Evolutionary conservation across 2,329 filamentous ascomycete genomes (phyloP).

Genomic region (Alternaria sp.): DNA sequence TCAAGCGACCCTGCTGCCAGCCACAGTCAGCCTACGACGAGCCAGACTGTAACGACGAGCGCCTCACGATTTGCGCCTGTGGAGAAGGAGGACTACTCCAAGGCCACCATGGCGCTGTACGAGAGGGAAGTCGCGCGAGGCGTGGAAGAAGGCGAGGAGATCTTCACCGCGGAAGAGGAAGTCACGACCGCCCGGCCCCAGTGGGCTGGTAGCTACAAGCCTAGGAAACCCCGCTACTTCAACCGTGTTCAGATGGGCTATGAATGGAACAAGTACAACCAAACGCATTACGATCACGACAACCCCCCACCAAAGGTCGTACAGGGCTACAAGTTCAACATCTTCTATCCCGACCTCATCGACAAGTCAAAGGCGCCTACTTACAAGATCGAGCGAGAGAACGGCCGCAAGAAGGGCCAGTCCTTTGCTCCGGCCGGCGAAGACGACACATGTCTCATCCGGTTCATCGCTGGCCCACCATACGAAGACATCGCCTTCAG

Average conservation of each 20-base stretch:
- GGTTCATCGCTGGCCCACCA: conserved; percentile 92
- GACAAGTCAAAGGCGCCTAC: conserved; percentile 94
- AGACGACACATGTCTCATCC: conserved; percentile 95
- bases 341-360: conserved; percentile 97
- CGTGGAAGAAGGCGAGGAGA: conserved; percentile 91
- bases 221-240: conserved; percentile 94
- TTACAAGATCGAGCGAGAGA: conserved; percentile 93
- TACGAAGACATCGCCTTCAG: conserved; percentile 98
- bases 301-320: conserved; percentile 98
- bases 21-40: conserved; percentile 46
- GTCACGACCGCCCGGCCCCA: conserved; percentile 72
- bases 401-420: conserved; percentile 86
- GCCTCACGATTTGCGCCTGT: conserved; percentile 74
- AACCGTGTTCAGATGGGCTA: conserved; percentile 99
- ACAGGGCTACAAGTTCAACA: conserved; percentile 99
- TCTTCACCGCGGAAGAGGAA: conserved; percentile 89
- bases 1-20: conserved; percentile 37
- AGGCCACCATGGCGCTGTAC: conserved; percentile 86
- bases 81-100: conserved; percentile 80
- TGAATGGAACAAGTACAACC: conserved; percentile 99
- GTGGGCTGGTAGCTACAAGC: conserved; percentile 85
- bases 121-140: conserved; percentile 92
- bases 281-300: conserved; percentile 98
- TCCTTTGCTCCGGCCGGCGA: conserved; percentile 93
- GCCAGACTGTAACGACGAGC: conserved; percentile 60